phyloP scores from a whole-genome alignment of 345 rosid species.

The Crucihimalaya himalaica region DNA sequence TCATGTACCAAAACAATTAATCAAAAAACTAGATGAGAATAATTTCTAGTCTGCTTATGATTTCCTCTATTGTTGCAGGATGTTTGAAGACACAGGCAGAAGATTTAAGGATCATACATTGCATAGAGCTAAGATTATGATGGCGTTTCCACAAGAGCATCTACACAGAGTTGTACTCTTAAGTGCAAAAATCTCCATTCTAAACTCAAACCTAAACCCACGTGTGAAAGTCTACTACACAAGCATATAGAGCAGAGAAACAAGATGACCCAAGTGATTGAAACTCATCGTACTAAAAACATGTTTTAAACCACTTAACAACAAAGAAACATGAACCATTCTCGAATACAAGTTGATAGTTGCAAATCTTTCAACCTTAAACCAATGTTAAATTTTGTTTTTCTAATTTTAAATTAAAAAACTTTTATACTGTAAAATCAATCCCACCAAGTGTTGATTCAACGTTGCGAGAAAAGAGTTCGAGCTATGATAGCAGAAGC shows the following conservation, averaged over 20 bases:
- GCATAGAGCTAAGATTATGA: too few species aligned
- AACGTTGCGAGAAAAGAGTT: slow-evolving; percentile 66
- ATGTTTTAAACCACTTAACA: neutral
- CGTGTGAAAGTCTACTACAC: too few species aligned
- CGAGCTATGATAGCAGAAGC: slow-evolving; percentile 80
- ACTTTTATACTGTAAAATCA: neutral
- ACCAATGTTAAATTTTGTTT: neutral
- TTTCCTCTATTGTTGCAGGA: too few species aligned
- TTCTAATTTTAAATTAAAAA: neutral
- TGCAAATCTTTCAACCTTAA: neutral
- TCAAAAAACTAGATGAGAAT: neutral
- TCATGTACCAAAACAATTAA: neutral
- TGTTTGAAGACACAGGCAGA: too few species aligned
- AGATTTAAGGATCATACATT: too few species aligned
- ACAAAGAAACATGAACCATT: neutral
- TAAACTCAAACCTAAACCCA: too few species aligned
- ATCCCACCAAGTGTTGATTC: slow-evolving; percentile 14
- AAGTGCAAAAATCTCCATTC: too few species aligned
- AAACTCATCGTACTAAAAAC: neutral
- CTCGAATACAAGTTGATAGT: neutral
- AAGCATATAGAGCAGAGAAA: neutral
- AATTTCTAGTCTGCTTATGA: neutral
- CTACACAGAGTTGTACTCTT: too few species aligned
- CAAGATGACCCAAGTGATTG: neutral
- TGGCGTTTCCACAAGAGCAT: too few species aligned